Evolutionary conservation across 2,329 filamentous ascomycete species (phyloP), one percentile per base, ranked within the genome.

Genomic region (Phialophora chinensis): DNA sequence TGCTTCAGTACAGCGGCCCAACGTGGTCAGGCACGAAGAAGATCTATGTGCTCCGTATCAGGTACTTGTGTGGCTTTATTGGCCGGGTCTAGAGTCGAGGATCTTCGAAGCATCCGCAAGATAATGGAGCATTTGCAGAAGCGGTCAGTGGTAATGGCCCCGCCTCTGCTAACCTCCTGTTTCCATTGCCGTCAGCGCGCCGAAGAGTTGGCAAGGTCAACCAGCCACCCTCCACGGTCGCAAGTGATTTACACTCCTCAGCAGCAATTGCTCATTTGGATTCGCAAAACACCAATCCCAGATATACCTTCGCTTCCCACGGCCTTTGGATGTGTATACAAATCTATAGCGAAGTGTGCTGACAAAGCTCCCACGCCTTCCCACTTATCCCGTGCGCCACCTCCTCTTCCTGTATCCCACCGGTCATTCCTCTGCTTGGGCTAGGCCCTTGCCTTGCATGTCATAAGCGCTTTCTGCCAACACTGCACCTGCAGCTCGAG

Each of bases 401-500:
- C 59, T 54, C 59, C 47, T 42, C 20, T 35, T 35, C 58, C 35
- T 49, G 53, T 60, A 44, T 57, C 57, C 29, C 20, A 33, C 47
- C 44, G 59, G 17, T 42, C 59, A 44, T 65, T 44, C 50, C 52
- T 44, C 31, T 55, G 52, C 50, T 35, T 56, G 60, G 64, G 54
- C 64, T 66, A 60, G 60, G 42, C 54, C 60, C 55, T 63, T 63
- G 50, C 35, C 55, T 60, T 59, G 31, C 47, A 66, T 66, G 55
- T 66, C 54, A 66, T 63, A 66, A 66, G 64, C 64, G 64, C 64
- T 42, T 59, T 53, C 64, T 55, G 60, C 64, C 64, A 66, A 58
- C 64, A 65, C n/a, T 20, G 55, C 59, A 58, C 59, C 54, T 66
- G 53, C 54, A 62, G 44, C 63, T 57, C 64, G 54, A 66, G 60